These are phyloP conservation scores for Macrolepiota dolichaula DNA, from an alignment of 768 basidiomycete species.

Conservation along the genomic window DNA sequence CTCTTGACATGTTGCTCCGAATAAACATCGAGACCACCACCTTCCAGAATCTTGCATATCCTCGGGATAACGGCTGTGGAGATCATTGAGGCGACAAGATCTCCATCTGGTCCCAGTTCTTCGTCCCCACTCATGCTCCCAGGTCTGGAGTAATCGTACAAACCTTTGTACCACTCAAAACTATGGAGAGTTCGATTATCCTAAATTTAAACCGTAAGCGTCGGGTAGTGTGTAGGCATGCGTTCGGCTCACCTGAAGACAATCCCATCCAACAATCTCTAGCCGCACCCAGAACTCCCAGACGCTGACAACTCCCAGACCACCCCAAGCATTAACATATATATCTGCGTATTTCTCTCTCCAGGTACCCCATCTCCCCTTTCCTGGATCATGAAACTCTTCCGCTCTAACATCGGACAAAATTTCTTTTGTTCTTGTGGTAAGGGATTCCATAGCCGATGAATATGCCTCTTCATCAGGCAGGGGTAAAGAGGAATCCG, in stretches of 20 bases:
- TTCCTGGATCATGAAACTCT: conserved; percentile 79
- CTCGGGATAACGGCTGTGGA: conserved; percentile 79
- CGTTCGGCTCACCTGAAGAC: conserved; percentile 58
- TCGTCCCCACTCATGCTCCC: conserved; percentile 30
- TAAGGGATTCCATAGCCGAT: conserved; percentile 54
- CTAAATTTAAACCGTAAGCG: conserved; percentile 24
- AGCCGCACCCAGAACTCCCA: conserved; percentile 96
- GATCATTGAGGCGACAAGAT: conserved; percentile 84
- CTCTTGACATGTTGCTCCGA: conserved; percentile 60
- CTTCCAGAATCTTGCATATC: conserved; percentile 67
- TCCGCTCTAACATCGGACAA: conserved; percentile 79
- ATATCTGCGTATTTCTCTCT: conserved; percentile 72
- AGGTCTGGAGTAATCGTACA: conserved; percentile 76
- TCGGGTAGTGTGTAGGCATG: not conserved
- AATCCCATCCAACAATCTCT: conserved; percentile 87
- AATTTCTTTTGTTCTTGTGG: conserved; percentile 48
- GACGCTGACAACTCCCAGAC: conserved; percentile 79
- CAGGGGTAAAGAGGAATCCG: conserved; percentile 70
- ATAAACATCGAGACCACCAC: conserved; percentile 82
- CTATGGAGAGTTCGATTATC: conserved; percentile 60
- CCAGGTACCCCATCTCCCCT: conserved; percentile 70
- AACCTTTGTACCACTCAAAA: conserved; percentile 79
- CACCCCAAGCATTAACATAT: conserved; percentile 90
- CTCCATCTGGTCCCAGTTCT: conserved; percentile 78
- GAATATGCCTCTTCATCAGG: conserved; percentile 69